Evolutionary conservation across 2,329 filamentous ascomycete genomes (phyloP), one percentile per base, ranked within the genome.

Genomic region (Paraphaeosphaeria minitans): DNA sequence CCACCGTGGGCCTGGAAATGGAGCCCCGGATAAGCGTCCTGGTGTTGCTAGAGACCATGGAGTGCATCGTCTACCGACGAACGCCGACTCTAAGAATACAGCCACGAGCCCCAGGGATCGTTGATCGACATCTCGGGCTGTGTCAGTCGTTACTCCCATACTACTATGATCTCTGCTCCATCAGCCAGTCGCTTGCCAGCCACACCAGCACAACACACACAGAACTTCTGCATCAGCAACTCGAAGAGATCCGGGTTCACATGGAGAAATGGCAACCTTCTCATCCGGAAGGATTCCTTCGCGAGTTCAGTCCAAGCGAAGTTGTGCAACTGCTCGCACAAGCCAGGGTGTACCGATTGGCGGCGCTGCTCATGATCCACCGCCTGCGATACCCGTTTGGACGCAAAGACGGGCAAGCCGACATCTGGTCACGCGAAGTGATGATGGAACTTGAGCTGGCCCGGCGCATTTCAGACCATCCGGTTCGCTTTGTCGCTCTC

Each of bases 31-130:
- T 52, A 27, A 56, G 33, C n/a, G 37, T 59, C 16, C 57, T 59
- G 22, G 53, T 59, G 12, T 53, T 59, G 14, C 22, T 59, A 7
- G 57, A 59, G 41, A 59, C 48, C 41, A 59, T 56, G 57, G 57
- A 59, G 13, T 59, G 57, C 46, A n/a, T 59, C 14, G 53, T 59
- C 24, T 29, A 48, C 46, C 57, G 57, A 21, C 53, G 48, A 27
- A 59, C 31, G 19, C 57, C 57, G 21, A 59, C 57, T n/a, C 22
- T 59, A 24, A 52, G 53, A 19, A 41, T 59, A 10, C 48, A 43
- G 41, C 48, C 48, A 14, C 57, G 19, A n/a, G 37, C 39, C 14
- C 37, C 47, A 6, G 31, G 24, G 33, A n/a, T 31, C 29, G 42
- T 59, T 14, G 57, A 59, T 22, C 57, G 53, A 14, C 57, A 56